A percentile compares a stretch with the other conserved stretches of the same genome.
Evolutionary conservation across 2,329 filamentous ascomycete genomes (phyloP).

Genomic region (Volutella citrinella): DNA sequence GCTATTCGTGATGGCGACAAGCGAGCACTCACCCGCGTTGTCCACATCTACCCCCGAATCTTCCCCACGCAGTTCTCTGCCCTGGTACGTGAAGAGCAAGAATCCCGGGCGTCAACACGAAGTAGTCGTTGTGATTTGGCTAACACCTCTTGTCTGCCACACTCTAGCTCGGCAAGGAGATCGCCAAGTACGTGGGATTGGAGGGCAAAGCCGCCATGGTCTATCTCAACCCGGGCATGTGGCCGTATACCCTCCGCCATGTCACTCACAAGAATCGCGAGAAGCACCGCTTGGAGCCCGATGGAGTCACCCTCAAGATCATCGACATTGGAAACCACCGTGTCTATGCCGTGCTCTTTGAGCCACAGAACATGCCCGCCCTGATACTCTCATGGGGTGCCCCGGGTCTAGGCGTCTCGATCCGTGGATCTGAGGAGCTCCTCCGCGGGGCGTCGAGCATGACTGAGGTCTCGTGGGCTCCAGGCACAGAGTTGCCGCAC

Average conservation of each 20-base stretch:
- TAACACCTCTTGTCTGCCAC: too few relatives aligned
- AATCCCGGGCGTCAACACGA: too few relatives aligned
- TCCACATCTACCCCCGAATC: slow-evolving; percentile 47
- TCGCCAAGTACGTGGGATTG: slow-evolving; percentile 31
- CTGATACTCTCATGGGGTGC: slow-evolving; percentile 44
- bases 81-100: slow-evolving; percentile 32
- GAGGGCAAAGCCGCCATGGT: slow-evolving; percentile 25
- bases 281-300: slow-evolving; percentile 30
- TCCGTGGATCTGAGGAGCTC: slow-evolving; percentile 43
- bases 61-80: slow-evolving; percentile 35
- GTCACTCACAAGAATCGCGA: slow-evolving; percentile 33
- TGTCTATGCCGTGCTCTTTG: slow-evolving; percentile 43
- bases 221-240: slow-evolving; percentile 31
- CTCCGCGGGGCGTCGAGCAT: slow-evolving; percentile 34
- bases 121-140: too few relatives aligned
- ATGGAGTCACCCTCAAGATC: slow-evolving; percentile 36
- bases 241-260: slow-evolving; percentile 28
- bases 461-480: slow-evolving; percentile 30
- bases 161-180: slow-evolving; percentile 35
- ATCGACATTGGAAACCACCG: slow-evolving; percentile 41
- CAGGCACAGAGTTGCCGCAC: slow-evolving; percentile 19
- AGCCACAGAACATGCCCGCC: slow-evolving; percentile 31
- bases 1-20: slow-evolving; percentile 40
- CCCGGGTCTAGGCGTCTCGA: slow-evolving; percentile 44
- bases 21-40: slow-evolving; percentile 30